Percentiles rank a stretch among this genome's conserved stretches.
phyloP scores from a whole-genome alignment of 768 basidiomycete genomes.

The Tulasnella sp. region DNA sequence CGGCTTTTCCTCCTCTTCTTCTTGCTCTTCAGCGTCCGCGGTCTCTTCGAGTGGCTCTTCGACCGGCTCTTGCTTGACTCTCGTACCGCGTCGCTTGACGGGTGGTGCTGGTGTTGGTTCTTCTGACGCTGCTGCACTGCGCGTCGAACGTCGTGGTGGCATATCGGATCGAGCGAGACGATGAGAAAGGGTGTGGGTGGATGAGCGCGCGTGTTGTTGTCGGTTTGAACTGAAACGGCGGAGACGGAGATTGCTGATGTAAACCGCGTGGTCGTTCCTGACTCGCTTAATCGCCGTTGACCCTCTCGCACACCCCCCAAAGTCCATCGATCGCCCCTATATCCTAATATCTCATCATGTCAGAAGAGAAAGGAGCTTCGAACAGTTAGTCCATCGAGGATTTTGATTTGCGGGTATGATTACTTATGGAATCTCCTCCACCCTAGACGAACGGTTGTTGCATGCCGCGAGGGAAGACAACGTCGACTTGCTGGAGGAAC shows the following conservation, averaged over 20 bases:
- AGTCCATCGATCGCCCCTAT: neutral
- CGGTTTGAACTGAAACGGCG: conserved; percentile 18
- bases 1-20: conserved; percentile 20
- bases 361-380: conserved; percentile 26
- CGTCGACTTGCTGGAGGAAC: conserved; percentile 59
- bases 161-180: conserved; percentile 7
- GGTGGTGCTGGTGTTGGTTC: neutral
- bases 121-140: conserved; percentile 17
- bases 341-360: conserved; percentile 13
- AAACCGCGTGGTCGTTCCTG: neutral
- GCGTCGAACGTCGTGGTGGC: conserved; percentile 22
- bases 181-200: conserved; percentile 18
- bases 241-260: neutral
- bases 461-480: conserved; percentile 72
- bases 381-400: conserved; percentile 21
- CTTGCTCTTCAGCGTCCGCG: conserved; percentile 12
- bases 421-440: neutral
- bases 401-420: neutral
- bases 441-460: conserved; percentile 64
- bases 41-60: conserved; percentile 5
- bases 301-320: neutral
- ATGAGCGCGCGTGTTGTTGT: conserved; percentile 13
- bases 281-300: neutral
- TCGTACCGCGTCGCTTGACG: neutral
- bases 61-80: conserved; percentile 13